These are phyloP conservation scores for Chlorella sp. DNA, from an alignment of 139 green algal genomes.

Conservation along the genomic window DNA sequence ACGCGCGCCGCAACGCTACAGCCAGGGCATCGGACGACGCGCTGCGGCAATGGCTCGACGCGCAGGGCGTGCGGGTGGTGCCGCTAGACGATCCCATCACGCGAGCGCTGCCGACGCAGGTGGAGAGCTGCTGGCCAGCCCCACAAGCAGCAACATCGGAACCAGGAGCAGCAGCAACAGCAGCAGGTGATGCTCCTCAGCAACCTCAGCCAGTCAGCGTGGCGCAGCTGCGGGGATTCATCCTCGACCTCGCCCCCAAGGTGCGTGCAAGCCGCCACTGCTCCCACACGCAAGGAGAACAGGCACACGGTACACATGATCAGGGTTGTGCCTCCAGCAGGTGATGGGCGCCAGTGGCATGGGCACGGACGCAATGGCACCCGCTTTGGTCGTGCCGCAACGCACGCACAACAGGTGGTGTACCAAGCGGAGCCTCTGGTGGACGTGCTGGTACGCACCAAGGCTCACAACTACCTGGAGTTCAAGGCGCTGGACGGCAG, in stretches of 20 bases:
- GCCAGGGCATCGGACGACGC: background rate
- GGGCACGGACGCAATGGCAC: no score
- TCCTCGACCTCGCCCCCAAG: constrained; percentile 63
- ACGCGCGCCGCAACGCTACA: background rate
- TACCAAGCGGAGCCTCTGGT: constrained; percentile 70
- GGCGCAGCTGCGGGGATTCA: constrained; percentile 18
- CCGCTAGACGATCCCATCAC: constrained; percentile 15
- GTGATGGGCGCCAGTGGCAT: no score
- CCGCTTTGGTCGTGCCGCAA: no score
- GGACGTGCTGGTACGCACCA: constrained; percentile 57
- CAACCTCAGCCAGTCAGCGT: no score
- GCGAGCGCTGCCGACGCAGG: constrained; percentile 9
- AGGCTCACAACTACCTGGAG: constrained; percentile 82
- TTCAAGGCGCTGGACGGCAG: constrained; percentile 73
- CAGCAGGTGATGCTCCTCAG: no score
- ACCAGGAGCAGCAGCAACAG: no score
- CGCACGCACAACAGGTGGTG: constrained; percentile 61
- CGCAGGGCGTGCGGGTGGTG: constrained; percentile 8
- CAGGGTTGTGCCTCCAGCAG: no score
- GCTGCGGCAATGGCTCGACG: no score
- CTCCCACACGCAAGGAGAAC: no score
- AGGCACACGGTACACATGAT: no score
- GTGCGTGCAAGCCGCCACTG: no score
- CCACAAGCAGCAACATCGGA: background rate
- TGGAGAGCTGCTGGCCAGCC: background rate